Conservation (phyloP, 257 asterid species). For the Salvia splendens region DNA sequence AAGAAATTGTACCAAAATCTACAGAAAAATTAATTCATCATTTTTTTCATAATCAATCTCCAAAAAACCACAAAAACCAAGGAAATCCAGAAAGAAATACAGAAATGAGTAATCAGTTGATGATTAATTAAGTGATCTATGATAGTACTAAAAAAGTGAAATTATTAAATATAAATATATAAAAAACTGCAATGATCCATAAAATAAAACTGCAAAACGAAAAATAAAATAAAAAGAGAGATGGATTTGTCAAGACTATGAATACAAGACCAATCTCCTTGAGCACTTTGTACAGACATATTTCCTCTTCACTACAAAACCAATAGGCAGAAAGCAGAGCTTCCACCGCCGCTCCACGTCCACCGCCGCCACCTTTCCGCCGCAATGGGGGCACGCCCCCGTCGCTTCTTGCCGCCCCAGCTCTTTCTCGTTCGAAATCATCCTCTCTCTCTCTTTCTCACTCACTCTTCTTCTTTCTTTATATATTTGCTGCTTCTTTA, state of each 20-base stretch:
- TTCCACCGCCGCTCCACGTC: slow-evolving; percentile 47
- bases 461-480: not conserved
- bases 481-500: not conserved
- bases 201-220: too few species aligned
- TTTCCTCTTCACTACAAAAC: slow-evolving; percentile 43
- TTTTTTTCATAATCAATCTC: too few species aligned
- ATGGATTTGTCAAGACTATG: slow-evolving; percentile 2
- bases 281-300: slow-evolving; percentile 45
- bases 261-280: slow-evolving; percentile 37
- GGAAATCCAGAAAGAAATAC: too few species aligned
- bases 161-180: too few species aligned
- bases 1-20: too few species aligned
- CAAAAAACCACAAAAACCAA: too few species aligned
- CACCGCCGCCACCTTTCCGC: slow-evolving; percentile 54
- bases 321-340: slow-evolving; percentile 46
- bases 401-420: slow-evolving; percentile 44
- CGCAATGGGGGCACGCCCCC: slow-evolving; percentile 53
- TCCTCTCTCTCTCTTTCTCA: not conserved
- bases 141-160: too few species aligned
- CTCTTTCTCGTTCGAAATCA: slow-evolving; percentile 43
- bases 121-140: too few species aligned
- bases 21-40: too few species aligned
- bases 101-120: too few species aligned
- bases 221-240: too few species aligned
- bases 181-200: too few species aligned